These are phyloP conservation scores for Abrus pulchellus DNA, from an alignment of 306 rosid species.

Conservation along the genomic window DNA sequence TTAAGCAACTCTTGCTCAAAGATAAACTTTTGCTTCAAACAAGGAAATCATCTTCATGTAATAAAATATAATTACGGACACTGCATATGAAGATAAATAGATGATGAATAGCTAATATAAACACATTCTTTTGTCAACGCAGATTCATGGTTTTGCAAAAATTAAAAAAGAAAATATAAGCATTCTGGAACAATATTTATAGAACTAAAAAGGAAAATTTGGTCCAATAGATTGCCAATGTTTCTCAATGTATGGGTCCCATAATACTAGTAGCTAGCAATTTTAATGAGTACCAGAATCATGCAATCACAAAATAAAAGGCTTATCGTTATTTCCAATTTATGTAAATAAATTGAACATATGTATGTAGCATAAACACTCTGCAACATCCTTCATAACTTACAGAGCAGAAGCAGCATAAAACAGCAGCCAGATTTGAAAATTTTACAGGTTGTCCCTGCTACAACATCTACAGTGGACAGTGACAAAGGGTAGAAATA, in stretches of 20 bases:
- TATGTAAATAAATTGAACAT: not conserved
- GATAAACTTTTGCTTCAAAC: no score
- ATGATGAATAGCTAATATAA: not conserved
- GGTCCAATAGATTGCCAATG: not conserved
- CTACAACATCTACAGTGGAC: conserved; percentile 33
- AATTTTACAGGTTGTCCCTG: conserved; percentile 40
- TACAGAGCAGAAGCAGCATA: conserved; percentile 33
- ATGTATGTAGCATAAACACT: conserved; percentile 18
- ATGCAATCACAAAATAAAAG: not conserved
- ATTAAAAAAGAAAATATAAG: not conserved
- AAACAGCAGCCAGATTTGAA: conserved; percentile 46
- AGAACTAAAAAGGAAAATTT: not conserved
- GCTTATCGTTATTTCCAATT: not conserved
- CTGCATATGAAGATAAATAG: conserved; percentile 19
- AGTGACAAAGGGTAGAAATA: conserved; percentile 30
- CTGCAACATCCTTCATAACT: conserved; percentile 26
- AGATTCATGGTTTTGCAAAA: conserved; percentile 4
- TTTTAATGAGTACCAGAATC: conserved; percentile 8
- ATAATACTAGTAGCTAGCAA: not conserved
- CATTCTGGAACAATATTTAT: not conserved
- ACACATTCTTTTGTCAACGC: not conserved
- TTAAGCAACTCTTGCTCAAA: no score
- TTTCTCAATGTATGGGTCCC: not conserved
- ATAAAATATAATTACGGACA: not conserved
- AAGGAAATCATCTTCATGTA: no score